A percentile compares a stretch with the other conserved stretches of the same genome.
Conservation (phyloP, 257 asterid genomes). For the Solanum lycopersicoides region DNA sequence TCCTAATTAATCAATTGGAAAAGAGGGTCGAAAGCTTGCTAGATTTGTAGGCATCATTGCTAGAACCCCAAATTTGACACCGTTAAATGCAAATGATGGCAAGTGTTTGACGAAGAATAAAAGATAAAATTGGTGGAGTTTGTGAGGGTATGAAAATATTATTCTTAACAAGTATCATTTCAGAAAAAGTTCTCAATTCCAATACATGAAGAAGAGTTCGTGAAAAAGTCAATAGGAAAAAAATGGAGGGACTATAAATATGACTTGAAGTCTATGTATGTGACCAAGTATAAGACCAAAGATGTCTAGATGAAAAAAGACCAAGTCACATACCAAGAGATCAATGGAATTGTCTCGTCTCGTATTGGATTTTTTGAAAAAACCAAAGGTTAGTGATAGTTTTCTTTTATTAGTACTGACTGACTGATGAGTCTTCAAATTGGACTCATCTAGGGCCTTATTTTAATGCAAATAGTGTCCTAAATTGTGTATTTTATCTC, state of each 20-base stretch:
- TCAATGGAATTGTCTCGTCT: background rate
- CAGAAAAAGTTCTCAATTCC: background rate
- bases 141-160: background rate
- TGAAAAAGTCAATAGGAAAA: background rate
- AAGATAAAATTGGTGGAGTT: background rate
- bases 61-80: background rate
- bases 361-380: background rate
- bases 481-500: too few relatives aligned
- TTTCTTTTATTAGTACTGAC: background rate
- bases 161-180: background rate
- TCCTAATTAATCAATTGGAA: too few relatives aligned
- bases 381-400: background rate
- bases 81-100: background rate
- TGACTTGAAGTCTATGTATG: too few relatives aligned
- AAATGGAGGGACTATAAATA: background rate
- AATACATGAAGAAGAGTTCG: background rate
- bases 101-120: background rate
- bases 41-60: background rate
- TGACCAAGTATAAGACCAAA: background rate
- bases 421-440: too few relatives aligned
- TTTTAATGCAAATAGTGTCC: too few relatives aligned
- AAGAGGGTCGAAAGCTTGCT: background rate
- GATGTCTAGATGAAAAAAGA: background rate
- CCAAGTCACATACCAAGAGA: background rate
- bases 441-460: too few relatives aligned